Evolutionary conservation across 768 basidiomycete species (phyloP), one percentile per base, ranked within the genome.

Genomic region (Kwoniella heveanensis): DNA sequence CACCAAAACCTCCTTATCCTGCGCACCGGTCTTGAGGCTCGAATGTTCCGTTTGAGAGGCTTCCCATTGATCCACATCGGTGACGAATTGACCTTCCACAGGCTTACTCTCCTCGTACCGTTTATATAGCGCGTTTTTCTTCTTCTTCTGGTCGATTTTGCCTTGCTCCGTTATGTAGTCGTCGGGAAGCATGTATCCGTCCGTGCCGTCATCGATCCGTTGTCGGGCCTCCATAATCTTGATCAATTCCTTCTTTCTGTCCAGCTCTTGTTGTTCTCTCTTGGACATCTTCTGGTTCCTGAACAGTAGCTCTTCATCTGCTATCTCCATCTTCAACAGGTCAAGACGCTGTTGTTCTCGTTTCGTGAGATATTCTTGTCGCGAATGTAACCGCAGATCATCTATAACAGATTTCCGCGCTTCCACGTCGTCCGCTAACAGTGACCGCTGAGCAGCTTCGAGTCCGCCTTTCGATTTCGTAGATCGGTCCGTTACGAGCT

Each of bases 111-210:
- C 96, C 74, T 96, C 91, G 74, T 99, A 98, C 39, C 96, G 91
- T 71, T 90, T 85, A 79, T 96, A 97, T 55, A 99, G 80, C 0
- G 90, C 93, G 68, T 89, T 89, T 77, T 92, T 87, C 77, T 96
- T 93, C 82, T 91, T 92, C 84, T 96, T 93, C 82, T 87, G 89
- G 85, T 98, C 94, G 64, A 99, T 92, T 82, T 94, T 96, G 27
- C 96, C 96, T 78, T 97, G 93, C 73, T 95, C 95, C 0, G 96
- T 99, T 71, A 98, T 85, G 78, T 99, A 99, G 80, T 98, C 96
- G 70, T 98, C 96, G 0, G 96, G 96, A 47, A 98, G 85, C 81
- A 89, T 88, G 77, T 99, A 99, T 8, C 95, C 95, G 65, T 99
- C 96, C 81, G 85, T 91, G 66, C 90, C 92, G 82, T 99, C 96